phyloP scores from a whole-genome alignment of 1,139 yeast species.

The Yamadazyma aaseri region DNA sequence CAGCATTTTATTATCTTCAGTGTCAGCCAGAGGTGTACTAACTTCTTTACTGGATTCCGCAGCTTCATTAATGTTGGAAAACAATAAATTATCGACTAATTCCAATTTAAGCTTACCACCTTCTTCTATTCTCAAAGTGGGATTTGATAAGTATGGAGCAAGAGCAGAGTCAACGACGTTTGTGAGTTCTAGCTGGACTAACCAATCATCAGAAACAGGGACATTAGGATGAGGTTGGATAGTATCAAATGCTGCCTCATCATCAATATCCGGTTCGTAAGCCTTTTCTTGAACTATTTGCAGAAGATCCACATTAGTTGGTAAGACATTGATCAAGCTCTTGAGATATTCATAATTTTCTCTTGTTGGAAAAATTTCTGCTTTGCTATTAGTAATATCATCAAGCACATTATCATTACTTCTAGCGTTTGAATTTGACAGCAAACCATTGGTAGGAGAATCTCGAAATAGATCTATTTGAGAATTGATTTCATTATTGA shows the following conservation, averaged over 20 bases:
- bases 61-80: slow-evolving; percentile 46
- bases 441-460: slow-evolving; percentile 4
- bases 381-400: slow-evolving; percentile 4
- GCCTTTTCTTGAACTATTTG: slow-evolving; percentile 60
- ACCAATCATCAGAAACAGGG: slow-evolving; percentile 61
- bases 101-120: slow-evolving; percentile 24
- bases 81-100: slow-evolving; percentile 51
- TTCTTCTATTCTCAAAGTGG: slow-evolving; percentile 10
- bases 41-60: slow-evolving; percentile 20
- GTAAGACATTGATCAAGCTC: slow-evolving; percentile 32
- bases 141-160: slow-evolving; percentile 25
- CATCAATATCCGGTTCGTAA: slow-evolving; percentile 59
- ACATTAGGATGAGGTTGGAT: slow-evolving; percentile 36
- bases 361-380: slow-evolving; percentile 9
- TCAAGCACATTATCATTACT: slow-evolving; percentile 4
- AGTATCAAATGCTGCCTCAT: slow-evolving; percentile 30
- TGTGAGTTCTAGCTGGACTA: slow-evolving; percentile 58
- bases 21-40: slow-evolving; percentile 24
- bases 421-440: neutral
- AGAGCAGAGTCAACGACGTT: slow-evolving; percentile 52
- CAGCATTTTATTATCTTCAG: slow-evolving; percentile 13
- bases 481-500: slow-evolving; percentile 12
- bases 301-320: slow-evolving; percentile 30
- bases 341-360: slow-evolving; percentile 35
- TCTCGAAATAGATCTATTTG: slow-evolving; percentile 7